Evolutionary conservation across 345 rosid genomes (phyloP), one percentile per base, ranked within the genome.

Genomic region (Theobroma cacao): DNA sequence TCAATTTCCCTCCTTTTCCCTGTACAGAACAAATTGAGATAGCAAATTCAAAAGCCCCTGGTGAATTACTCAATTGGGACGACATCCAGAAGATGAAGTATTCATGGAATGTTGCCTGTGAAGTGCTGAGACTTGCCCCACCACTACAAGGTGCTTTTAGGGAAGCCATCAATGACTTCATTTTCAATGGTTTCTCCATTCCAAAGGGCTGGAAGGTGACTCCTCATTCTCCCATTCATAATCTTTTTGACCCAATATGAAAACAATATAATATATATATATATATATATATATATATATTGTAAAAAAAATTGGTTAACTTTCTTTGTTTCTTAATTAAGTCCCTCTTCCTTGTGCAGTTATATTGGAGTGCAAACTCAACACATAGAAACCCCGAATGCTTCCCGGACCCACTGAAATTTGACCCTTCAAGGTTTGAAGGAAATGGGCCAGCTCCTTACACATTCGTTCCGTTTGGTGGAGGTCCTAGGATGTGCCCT

Each of bases 21-120:
- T 41, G 9, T 5, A 41, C 78, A 86, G 89, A 79, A 30, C 81
- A 79, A 79, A 79, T 61, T 72, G 81, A 36, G 70, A 79, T 79
- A 17, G 72, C 64, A 58, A 72, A 52, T 20, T 24, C 64, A 31
- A 79, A 79, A 58, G 28, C n/a, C 36, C 53, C 77, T 5, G 81
- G 77, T 8, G 77, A 79, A 50, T 48, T 61, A 41, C 22, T 79
- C 33, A 63, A 50, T 13, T 72, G 81, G 81, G 81, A 79, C 1
- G 81, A 79, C 64, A 26, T 79, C 45, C 77, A 62, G 53, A 72
- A 72, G 66, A 79, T 79, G 81, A 79, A 72, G 36, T 79, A 79
- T 50, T 72, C 81, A 17, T 79, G 81, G 81, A 79, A 72, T 7
- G 81, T 79, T 15, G 81, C 81, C 7, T 52, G 77, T 50, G 81